Evolutionary conservation across 148 eudicot genomes (phyloP), one percentile per base, ranked within the genome.

Genomic region (Camellia japonica): DNA sequence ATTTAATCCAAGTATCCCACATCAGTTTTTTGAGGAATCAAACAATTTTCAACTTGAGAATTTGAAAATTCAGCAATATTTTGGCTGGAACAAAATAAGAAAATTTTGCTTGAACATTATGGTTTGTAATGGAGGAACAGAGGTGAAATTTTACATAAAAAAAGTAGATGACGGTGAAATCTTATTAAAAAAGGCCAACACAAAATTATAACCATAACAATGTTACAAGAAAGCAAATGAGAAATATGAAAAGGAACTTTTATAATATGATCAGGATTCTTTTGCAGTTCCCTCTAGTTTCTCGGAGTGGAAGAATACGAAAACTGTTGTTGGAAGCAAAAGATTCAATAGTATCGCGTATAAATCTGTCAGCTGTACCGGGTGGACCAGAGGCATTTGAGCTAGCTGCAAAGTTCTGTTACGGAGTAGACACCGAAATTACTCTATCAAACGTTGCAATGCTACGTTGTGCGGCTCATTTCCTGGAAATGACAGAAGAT

Each of bases 401-500:
- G 89, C 85, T 88, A 16, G 97, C 97, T 68, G 95, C 99, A 73
- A 96, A 96, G 78, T 96, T 96, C 85, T 96, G 98, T 68, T 96
- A 93, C 59, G 98, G 99, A n/a, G 83, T 94, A 74, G 90, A 89
- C 79, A 66, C 90, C 0, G 99, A 96, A 77, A 90, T 94, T 75
- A 86, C 90, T 14, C 79, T 88, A 61, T 88, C 93, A 19, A 96
- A 96, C 55, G 93, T 92, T 38, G 99, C 97, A 42, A 87, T 80
- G 91, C 91, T 96, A 38, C 86, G 90, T 14, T 96, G 98, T 66
- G 87, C 85, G 5, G 87, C 99, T 15, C 94, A 94, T 85, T 94
- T 88, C 83, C 92, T 96, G 1, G 99, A 96, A 83, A 94, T 96
- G 99, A 96, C 92, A 0, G 98, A 96, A 73, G 99, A 96, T 19